Base-by-base conservation (phyloP, 148 eudicot genomes). In the Spergularia marina region DNA sequence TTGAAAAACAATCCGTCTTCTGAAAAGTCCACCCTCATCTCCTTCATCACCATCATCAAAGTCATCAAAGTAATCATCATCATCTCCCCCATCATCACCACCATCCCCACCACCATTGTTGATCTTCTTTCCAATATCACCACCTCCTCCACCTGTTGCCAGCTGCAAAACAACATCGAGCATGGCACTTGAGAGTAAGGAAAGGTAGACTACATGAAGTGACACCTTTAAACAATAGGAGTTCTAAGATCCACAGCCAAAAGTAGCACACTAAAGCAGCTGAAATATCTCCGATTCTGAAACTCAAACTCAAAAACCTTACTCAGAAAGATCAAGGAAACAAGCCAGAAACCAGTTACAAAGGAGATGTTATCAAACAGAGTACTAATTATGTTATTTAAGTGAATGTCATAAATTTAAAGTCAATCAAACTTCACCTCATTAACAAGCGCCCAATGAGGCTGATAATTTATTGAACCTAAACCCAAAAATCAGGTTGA, bases 21-120 rank as follows among this genome's bases (percentile, higher is more conserved):
- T 83, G 84, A 94, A 94, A 16, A 89, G 80, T 72, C 98, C 97
- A 71, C 97, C 97, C 18, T 92, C 97, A 66, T 90, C 98, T 71
- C 98, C 98, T 66, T 94, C 97, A 58, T 94, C 98, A 20, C 85
- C 98, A 18, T 94, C 98, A 74, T 94, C 98, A 59, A 94, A 94
- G 75, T 94, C 92, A 80, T 94, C 98, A 72, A 86, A 91, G 89
- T 91, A 91, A 82, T 91, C 93, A 53, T 94, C 98, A 72, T 92
- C 98, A 80, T 92, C 98, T 34, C 97, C 97, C 70, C 83, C 89
- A 80, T 94, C 98, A 76, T 90, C 95, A 12, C 98, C 98, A 74
- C 98, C 97, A 86, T 94, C 98, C 36, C 98, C 98, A 75, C 98
- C 98, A 41, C 98, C 98, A 82, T 83, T 66, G 73, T 77, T 85